Evolutionary conservation across 495 filamentous ascomycete genomes (phyloP).

Genomic region (Podospora appendiculata): DNA sequence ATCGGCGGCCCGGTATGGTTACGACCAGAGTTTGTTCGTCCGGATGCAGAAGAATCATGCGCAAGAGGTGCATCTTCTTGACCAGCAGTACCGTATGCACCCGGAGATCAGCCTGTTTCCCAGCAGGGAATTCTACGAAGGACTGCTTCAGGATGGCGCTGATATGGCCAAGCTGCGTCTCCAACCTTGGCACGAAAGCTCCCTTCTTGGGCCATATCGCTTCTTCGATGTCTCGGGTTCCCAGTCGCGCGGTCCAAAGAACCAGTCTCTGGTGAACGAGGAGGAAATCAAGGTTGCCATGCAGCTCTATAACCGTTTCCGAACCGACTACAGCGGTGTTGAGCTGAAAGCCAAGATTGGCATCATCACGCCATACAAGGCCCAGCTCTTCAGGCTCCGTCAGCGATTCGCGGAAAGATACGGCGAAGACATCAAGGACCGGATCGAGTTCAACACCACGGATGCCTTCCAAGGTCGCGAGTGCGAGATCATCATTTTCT

Average conservation of each 20-base stretch:
- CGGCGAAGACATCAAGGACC: constrained; percentile 65
- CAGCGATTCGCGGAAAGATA: constrained; percentile 59
- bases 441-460: constrained; percentile 94
- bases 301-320: constrained; percentile 70
- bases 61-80: constrained; percentile 84
- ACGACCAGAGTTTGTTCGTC: constrained; percentile 96
- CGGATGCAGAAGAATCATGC: constrained; percentile 93
- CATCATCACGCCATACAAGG: constrained; percentile 96
- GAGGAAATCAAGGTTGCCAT: constrained; percentile 81
- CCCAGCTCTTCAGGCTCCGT: constrained; percentile 76
- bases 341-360: constrained; percentile 81
- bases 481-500: constrained; percentile 97
- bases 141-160: constrained; percentile 71
- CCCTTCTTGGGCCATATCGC: constrained; percentile 82
- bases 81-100: constrained; percentile 98
- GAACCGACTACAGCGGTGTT: constrained; percentile 56
- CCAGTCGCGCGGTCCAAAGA: constrained; percentile 66
- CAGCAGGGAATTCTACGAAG: constrained; percentile 85
- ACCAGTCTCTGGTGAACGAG: constrained; percentile 84
- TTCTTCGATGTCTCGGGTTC: constrained; percentile 95
- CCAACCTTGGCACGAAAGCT: constrained; percentile 77
- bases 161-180: constrained; percentile 69
- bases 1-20: constrained; percentile 85
- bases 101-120: constrained; percentile 89
- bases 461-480: constrained; percentile 97